Conservation (phyloP, 225 moss, liverwort and hornwort species). For the Climacium dendroides region DNA sequence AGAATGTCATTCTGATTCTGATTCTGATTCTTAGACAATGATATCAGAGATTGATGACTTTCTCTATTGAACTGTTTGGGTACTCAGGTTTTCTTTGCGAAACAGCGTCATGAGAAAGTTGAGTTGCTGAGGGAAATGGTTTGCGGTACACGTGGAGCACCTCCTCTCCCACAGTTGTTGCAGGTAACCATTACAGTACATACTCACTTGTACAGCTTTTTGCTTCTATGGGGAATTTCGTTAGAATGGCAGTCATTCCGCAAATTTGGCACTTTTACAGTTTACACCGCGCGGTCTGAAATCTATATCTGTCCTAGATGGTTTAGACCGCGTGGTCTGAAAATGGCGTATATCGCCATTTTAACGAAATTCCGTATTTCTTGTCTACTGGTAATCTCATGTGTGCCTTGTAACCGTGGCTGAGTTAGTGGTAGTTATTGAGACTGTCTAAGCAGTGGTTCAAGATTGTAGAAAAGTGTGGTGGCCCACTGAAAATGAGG, state of each 20-base stretch:
- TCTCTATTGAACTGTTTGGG: background rate
- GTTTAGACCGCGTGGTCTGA: too few species aligned
- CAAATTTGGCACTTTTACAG: too few species aligned
- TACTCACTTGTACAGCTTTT: background rate
- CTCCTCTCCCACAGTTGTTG: constrained; percentile 20
- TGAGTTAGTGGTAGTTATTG: background rate
- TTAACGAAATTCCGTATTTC: too few species aligned
- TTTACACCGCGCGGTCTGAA: too few species aligned
- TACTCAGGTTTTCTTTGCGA: background rate
- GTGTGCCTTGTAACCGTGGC: background rate
- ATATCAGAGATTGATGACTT: background rate
- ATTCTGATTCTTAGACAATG: background rate
- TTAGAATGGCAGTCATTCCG: too few species aligned
- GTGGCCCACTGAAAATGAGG: background rate
- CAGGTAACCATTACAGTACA: background rate
- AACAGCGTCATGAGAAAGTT: constrained; percentile 12
- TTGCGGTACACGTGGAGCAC: constrained; percentile 3
- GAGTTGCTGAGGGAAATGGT: constrained; percentile 22
- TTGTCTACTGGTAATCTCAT: background rate
- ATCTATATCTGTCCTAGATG: too few species aligned
- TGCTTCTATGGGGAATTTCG: background rate
- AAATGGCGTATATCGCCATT: too few species aligned
- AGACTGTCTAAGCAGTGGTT: background rate
- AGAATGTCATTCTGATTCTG: background rate
- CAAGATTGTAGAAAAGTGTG: background rate